phyloP scores from a whole-genome alignment of 371 early-diverging fungal species.

The Apophysomyces trapeziformis region DNA sequence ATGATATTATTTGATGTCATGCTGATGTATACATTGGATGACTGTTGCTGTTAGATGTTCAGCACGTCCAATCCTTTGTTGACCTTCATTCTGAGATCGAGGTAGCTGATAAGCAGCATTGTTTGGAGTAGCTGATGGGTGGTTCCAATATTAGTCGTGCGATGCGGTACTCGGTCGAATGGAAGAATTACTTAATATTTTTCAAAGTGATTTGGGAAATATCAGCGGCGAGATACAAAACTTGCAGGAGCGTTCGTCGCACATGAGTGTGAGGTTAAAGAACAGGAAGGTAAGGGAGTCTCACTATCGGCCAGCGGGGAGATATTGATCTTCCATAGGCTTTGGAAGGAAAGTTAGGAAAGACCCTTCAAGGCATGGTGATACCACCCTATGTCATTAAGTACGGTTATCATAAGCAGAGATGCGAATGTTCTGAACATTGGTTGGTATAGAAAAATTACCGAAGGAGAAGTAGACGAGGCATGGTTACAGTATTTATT shows the following conservation, averaged over 20 bases:
- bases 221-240: constrained; percentile 87
- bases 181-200: constrained; percentile 82
- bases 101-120: constrained; percentile 23
- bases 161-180: constrained; percentile 85
- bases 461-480: constrained; percentile 89
- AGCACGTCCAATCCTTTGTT: constrained; percentile 69
- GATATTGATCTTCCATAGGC: constrained; percentile 28
- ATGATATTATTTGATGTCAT: not conserved
- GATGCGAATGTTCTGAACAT: constrained; percentile 1
- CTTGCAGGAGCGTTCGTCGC: constrained; percentile 81
- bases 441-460: constrained; percentile 64
- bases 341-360: constrained; percentile 71
- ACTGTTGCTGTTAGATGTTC: constrained; percentile 54
- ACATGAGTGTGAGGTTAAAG: constrained; percentile 78
- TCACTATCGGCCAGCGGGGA: not conserved
- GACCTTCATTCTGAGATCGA: constrained; percentile 76
- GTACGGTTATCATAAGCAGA: constrained; percentile 28
- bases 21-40: not conserved
- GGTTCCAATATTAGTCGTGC: constrained; percentile 52
- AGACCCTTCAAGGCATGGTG: constrained; percentile 80
- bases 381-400: constrained; percentile 80
- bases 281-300: constrained; percentile 70
- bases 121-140: not conserved
- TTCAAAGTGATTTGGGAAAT: constrained; percentile 85
- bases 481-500: constrained; percentile 78